Conservation (phyloP, 306 rosid genomes). For the Hippophae rhamnoides region DNA sequence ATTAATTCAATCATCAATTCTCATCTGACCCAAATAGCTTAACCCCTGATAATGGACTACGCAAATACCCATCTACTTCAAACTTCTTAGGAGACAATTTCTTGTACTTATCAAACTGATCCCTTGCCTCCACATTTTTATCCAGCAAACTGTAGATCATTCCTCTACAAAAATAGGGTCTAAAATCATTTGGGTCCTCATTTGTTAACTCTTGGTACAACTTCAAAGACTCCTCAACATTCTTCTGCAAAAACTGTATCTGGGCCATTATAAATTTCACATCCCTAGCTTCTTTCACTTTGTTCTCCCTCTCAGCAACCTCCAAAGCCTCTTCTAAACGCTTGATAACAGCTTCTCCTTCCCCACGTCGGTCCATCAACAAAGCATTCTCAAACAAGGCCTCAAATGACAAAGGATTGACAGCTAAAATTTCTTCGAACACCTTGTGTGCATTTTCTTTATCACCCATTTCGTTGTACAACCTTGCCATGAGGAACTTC, state of each 20-base stretch:
- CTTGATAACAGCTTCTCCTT: slow-evolving; percentile 51
- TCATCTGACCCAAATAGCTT: slow-evolving; percentile 68
- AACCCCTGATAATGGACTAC: slow-evolving; percentile 68
- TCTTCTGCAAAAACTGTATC: slow-evolving; percentile 73
- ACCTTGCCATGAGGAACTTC: slow-evolving; percentile 66
- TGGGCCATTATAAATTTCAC: slow-evolving; percentile 81
- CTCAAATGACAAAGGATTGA: slow-evolving; percentile 58
- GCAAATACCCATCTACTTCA: slow-evolving; percentile 79
- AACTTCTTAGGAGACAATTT: slow-evolving; percentile 76
- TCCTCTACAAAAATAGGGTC: slow-evolving; percentile 84
- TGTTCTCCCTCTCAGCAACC: slow-evolving; percentile 51
- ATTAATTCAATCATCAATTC: slow-evolving; percentile 27
- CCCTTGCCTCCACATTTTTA: slow-evolving; percentile 65
- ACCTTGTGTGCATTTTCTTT: slow-evolving; percentile 32
- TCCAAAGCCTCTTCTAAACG: slow-evolving; percentile 59
- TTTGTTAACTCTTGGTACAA: slow-evolving; percentile 39
- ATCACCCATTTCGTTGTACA: slow-evolving; percentile 45
- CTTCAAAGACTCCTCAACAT: slow-evolving; percentile 62
- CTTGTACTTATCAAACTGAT: slow-evolving; percentile 61
- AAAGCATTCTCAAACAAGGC: slow-evolving; percentile 78
- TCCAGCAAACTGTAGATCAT: slow-evolving; percentile 87
- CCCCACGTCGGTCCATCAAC: slow-evolving; percentile 77
- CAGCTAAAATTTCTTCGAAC: slow-evolving; percentile 53
- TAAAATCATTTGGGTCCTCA: slow-evolving; percentile 69
- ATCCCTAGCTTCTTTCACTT: slow-evolving; percentile 60